phyloP scores from a whole-genome alignment of 768 basidiomycete genomes.

The Fistulinella prunicolor region DNA sequence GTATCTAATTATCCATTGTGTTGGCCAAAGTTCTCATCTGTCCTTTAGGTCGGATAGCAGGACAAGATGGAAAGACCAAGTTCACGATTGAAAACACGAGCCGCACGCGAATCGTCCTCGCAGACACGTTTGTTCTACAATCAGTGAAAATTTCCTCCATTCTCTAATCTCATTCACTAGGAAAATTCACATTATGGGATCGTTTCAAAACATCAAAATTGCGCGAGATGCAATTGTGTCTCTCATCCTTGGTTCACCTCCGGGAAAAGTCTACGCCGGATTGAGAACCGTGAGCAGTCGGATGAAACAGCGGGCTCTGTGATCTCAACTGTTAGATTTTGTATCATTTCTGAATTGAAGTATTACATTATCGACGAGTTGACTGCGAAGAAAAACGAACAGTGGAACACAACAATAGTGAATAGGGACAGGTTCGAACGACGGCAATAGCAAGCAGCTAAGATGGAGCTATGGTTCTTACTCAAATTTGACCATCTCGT shows the following conservation, averaged over 20 bases:
- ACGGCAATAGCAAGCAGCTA: not conserved
- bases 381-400: slow-evolving; percentile 4
- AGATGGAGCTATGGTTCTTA: slow-evolving; percentile 2
- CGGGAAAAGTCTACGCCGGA: slow-evolving; percentile 90
- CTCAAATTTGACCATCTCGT: slow-evolving; percentile 11
- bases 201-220: slow-evolving; percentile 98
- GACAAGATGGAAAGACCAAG: slow-evolving; percentile 97
- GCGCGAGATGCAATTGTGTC: slow-evolving; percentile 96
- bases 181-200: slow-evolving; percentile 98
- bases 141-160: not conserved
- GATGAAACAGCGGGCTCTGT: slow-evolving; percentile 90
- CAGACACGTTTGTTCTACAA: slow-evolving; percentile 76
- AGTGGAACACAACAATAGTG: not conserved
- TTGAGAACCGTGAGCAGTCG: slow-evolving; percentile 87
- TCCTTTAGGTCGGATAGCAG: slow-evolving; percentile 85
- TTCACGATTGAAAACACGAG: slow-evolving; percentile 98
- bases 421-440: not conserved
- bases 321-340: slow-evolving; percentile 19
- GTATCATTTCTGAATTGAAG: slow-evolving; percentile 5
- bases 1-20: slow-evolving; percentile 36
- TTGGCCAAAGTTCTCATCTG: slow-evolving; percentile 3
- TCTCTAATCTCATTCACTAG: slow-evolving; percentile 39
- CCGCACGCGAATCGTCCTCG: slow-evolving; percentile 95
- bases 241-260: slow-evolving; percentile 91
- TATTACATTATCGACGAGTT: slow-evolving; percentile 10